Base-by-base conservation (phyloP, 2,329 filamentous ascomycete genomes). In the Penicillium concentricum region DNA sequence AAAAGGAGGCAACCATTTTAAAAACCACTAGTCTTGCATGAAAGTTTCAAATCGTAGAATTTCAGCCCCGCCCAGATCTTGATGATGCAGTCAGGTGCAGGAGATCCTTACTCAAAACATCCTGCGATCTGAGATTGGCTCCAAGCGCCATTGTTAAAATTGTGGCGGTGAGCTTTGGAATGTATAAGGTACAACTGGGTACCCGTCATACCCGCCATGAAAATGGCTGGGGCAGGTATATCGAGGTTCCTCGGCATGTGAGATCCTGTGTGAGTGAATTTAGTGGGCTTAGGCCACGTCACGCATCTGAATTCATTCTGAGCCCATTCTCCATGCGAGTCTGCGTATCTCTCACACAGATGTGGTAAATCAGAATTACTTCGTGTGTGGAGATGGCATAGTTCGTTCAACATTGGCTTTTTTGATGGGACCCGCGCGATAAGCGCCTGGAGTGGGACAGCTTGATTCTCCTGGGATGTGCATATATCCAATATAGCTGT, bases 151-250 rank as follows among this genome's bases (percentile, higher is more conserved):
- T 49, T 28, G 30, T 12, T 51, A 16, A 18, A n/a, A n/a, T 24
- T 28, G 34, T 45, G 47, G 53, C 53, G 53, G 47, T 51, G 46
- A 51, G 47, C 12, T 38, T 12, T 44, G 34, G 34, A 45, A 39
- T 56, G 39, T 28, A 39, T 37, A 5, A 22, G 13, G 34, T 34
- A 41, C 26, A 51, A 13, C 8, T 24, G 15, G 15, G 30, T 46
- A 35, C 30, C 12, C 30, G 30, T 32, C 12, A 32, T 32, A 24
- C 30, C 28, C n/a, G 7, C 12, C 10, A 24, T 44, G 16, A 16
- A 34, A 35, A 20, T 13, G 46, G 28, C n/a, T 51, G 24, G 39
- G 13, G 39, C 30, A 28, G n/a, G 44, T 20, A 24, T 22, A 22
- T n/a, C 3, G 32, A n/a, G 4, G 20, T 9, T 24, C 10, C 8